A percentile compares a stretch with the other conserved stretches of the same genome.
These are phyloP conservation scores for Jamesozyma spencerorum DNA, from an alignment of 805 yeast genomes.

Conservation along the genomic window DNA sequence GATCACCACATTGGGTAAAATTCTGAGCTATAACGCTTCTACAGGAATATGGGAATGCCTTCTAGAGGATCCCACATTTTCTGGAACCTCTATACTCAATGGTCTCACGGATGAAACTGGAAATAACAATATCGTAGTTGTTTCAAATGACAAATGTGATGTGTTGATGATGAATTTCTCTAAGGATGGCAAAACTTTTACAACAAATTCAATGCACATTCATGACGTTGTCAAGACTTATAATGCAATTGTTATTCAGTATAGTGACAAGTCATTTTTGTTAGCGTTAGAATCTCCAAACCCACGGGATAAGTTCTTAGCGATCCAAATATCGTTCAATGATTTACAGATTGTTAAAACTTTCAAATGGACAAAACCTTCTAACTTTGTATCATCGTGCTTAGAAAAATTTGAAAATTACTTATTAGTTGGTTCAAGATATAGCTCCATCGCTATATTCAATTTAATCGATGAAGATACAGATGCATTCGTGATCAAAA, in stretches of 20 bases:
- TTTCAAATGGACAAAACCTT: conserved; percentile 32
- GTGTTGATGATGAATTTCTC: conserved; percentile 37
- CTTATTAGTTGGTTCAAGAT: conserved; percentile 62
- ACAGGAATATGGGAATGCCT: conserved; percentile 25
- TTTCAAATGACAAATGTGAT: conserved; percentile 36
- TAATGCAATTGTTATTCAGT: conserved; percentile 36
- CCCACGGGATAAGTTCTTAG: conserved; percentile 44
- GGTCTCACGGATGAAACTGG: conserved; percentile 27
- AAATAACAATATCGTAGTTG: conserved; percentile 26
- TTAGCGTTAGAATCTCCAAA: conserved; percentile 60
- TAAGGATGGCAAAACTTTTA: conserved; percentile 28
- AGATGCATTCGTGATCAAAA: conserved; percentile 31
- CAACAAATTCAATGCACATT: conserved; percentile 13
- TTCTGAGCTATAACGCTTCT: conserved; percentile 28
- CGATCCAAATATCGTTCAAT: conserved; percentile 31
- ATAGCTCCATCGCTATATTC: conserved; percentile 54
- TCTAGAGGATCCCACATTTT: conserved; percentile 21
- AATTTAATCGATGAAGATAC: conserved; percentile 26
- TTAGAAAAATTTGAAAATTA: conserved; percentile 36
- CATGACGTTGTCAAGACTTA: conserved; percentile 38
- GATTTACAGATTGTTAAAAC: conserved; percentile 22
- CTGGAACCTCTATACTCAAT: conserved; percentile 36
- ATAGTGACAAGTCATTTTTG: conserved; percentile 24
- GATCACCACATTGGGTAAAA: conserved; percentile 52
- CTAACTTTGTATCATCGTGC: conserved; percentile 52